A percentile compares a stretch with the other conserved stretches of the same genome.
Evolutionary conservation across 2,329 filamentous ascomycete species (phyloP).

Genomic region (Aspergillus vadensis): DNA sequence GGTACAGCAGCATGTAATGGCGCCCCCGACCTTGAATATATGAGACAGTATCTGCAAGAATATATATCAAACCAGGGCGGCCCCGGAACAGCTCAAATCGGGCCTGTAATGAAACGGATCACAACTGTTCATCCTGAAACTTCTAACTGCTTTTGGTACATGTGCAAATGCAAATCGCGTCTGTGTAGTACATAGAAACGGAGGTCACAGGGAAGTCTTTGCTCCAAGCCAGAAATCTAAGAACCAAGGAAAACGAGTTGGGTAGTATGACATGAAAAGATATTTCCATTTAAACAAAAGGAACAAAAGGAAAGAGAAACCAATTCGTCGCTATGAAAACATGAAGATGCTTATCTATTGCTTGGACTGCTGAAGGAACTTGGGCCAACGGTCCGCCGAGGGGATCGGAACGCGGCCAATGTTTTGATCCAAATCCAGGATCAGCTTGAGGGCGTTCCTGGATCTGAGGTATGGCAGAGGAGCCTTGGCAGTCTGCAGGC

Average conservation of each 20-base stretch:
- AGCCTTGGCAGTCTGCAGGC: slow-evolving; percentile 64
- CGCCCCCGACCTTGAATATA: neutral
- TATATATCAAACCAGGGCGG: slow-evolving; percentile 7
- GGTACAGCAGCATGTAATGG: slow-evolving; percentile 12
- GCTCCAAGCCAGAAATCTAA: slow-evolving; percentile 13
- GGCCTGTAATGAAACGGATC: slow-evolving; percentile 14
- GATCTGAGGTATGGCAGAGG: slow-evolving; percentile 70
- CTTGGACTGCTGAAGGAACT: slow-evolving; percentile 35
- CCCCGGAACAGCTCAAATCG: slow-evolving; percentile 1
- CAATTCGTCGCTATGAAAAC: slow-evolving; percentile 30
- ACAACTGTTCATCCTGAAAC: slow-evolving; percentile 8
- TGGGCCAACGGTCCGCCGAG: slow-evolving; percentile 42
- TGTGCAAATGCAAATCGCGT: slow-evolving; percentile 16
- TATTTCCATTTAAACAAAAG: slow-evolving; percentile 22
- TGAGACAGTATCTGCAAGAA: neutral
- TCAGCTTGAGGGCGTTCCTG: slow-evolving; percentile 91
- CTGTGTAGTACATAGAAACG: slow-evolving; percentile 13
- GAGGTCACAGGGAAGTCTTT: slow-evolving; percentile 6
- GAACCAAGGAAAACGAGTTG: slow-evolving; percentile 14
- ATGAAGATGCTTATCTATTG: slow-evolving; percentile 27
- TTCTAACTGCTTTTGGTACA: slow-evolving; percentile 30
- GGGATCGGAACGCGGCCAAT: slow-evolving; percentile 75
- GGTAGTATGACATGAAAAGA: slow-evolving; percentile 25
- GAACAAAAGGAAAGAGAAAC: slow-evolving; percentile 18
- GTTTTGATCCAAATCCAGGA: slow-evolving; percentile 89